Conservation (phyloP, 768 basidiomycete genomes). For the Lentinula lateritia region DNA sequence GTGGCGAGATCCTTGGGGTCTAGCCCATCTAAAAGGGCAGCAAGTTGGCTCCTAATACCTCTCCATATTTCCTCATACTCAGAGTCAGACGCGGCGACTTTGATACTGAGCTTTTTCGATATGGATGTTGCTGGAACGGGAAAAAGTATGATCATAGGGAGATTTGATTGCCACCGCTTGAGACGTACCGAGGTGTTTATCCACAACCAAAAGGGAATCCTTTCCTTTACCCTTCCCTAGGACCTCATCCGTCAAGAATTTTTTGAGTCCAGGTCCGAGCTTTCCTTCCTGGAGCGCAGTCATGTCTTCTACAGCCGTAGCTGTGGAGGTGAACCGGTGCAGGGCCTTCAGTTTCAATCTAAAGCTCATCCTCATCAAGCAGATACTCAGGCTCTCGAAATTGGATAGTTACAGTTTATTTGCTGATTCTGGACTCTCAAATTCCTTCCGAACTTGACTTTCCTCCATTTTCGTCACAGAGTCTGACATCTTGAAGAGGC, state of each 20-base stretch:
- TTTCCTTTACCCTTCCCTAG: conserved; percentile 88
- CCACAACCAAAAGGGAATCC: conserved; percentile 79
- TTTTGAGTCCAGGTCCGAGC: conserved; percentile 86
- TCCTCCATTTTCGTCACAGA: conserved; percentile 75
- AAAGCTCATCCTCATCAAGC: neutral
- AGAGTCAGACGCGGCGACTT: conserved; percentile 61
- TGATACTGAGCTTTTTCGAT: conserved; percentile 90
- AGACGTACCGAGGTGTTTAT: conserved; percentile 80
- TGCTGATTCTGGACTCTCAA: conserved; percentile 87
- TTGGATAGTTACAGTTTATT: conserved; percentile 73
- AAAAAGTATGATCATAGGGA: neutral
- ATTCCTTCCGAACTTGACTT: conserved; percentile 86
- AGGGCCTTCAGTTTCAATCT: conserved; percentile 93
- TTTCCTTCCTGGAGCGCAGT: conserved; percentile 91
- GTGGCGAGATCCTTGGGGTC: conserved; percentile 94
- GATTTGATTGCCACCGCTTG: neutral
- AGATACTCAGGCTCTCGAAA: conserved; percentile 4
- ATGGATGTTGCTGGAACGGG: conserved; percentile 65
- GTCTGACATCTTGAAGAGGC: conserved; percentile 94
- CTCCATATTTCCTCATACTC: conserved; percentile 82
- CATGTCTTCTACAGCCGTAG: conserved; percentile 94
- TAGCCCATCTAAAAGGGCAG: conserved; percentile 81
- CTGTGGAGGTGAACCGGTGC: conserved; percentile 96
- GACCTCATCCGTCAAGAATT: conserved; percentile 85
- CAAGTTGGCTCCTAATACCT: conserved; percentile 88